Evolutionary conservation across 2,329 filamentous ascomycete genomes (phyloP), one percentile per base, ranked within the genome.

Genomic region (Sporothrix variecibatus): DNA sequence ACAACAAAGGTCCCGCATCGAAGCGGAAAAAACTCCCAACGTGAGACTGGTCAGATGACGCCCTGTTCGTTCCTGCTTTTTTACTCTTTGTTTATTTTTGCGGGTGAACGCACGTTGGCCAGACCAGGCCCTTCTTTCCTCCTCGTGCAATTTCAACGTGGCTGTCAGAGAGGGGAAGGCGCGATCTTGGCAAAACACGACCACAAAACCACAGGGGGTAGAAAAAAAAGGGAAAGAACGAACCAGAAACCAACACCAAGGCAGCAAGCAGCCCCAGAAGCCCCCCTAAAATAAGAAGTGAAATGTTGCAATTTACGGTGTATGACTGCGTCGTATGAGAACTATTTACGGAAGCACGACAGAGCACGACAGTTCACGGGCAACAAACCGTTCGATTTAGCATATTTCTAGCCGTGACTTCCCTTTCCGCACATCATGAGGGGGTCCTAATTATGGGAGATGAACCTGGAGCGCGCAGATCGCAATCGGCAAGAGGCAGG

Each of bases 101-200:
- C 60, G n/a, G 60, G 20, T 26, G 23, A 34, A n/a, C 34, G 34
- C 60, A 23, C 43, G 34, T 43, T 64, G 60, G 6, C 60, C 60
- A 64, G 60, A 31, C 60, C 43, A 49, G 15, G 26, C 26, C 31
- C 34, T 26, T 58, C 69, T 38, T 60, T 72, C 70, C 38, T 72
- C 20, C 34, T 65, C 60, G 34, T 43, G 71, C 71, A 65, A 67
- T 72, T 65, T 65, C n/a, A 56, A 72, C 49, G 38, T 40, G 46
- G 69, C 31, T n/a, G 20, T 51, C 49, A 51, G 11, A 62, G 53
- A n/a, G 23, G 40, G 71, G 71, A 72, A 72, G 46, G 71, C 31
- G 71, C 71, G 71, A 64, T 53, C 71, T 72, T 67, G 71, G 71
- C 71, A 72, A 62, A 64, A 49, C 58, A 26, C 26, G 34, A 28